phyloP scores from a whole-genome alignment of 805 yeast species.

The Sugiyamaella marilandica region DNA sequence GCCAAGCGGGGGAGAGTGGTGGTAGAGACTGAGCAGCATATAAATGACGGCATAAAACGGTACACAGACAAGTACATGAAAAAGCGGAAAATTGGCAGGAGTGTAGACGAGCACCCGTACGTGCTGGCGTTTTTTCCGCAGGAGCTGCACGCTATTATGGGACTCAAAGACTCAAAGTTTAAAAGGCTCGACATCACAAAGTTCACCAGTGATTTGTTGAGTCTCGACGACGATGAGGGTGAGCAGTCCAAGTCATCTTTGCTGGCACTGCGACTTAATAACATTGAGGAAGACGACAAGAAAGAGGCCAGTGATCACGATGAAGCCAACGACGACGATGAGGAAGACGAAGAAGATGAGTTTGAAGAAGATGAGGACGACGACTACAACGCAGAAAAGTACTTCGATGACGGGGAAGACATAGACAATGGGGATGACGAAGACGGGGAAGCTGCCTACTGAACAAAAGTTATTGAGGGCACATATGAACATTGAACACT shows the following conservation, averaged over 20 bases:
- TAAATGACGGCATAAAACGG: conserved; percentile 66
- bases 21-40: conserved; percentile 20
- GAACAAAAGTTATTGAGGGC: conserved; percentile 12
- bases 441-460: conserved; percentile 63
- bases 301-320: conserved; percentile 41
- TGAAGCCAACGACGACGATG: conserved; percentile 42
- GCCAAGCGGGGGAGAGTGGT: conserved; percentile 17
- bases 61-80: conserved; percentile 77
- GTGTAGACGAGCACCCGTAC: conserved; percentile 76
- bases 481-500: background rate
- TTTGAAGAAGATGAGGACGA: conserved; percentile 64
- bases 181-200: conserved; percentile 31
- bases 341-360: conserved; percentile 59
- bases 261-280: conserved; percentile 14
- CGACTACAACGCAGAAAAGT: conserved; percentile 74
- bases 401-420: conserved; percentile 64
- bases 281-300: conserved; percentile 31
- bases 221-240: conserved; percentile 30
- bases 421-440: conserved; percentile 54
- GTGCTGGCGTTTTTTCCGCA: conserved; percentile 62
- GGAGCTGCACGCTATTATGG: conserved; percentile 71
- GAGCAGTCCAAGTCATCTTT: conserved; percentile 12
- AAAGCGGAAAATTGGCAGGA: conserved; percentile 62
- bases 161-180: conserved; percentile 32
- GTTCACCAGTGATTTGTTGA: conserved; percentile 37